A percentile compares a stretch with the other conserved stretches of the same genome.
Conservation (phyloP, 1,139 yeast genomes). For the Hansenula lynferdii region DNA sequence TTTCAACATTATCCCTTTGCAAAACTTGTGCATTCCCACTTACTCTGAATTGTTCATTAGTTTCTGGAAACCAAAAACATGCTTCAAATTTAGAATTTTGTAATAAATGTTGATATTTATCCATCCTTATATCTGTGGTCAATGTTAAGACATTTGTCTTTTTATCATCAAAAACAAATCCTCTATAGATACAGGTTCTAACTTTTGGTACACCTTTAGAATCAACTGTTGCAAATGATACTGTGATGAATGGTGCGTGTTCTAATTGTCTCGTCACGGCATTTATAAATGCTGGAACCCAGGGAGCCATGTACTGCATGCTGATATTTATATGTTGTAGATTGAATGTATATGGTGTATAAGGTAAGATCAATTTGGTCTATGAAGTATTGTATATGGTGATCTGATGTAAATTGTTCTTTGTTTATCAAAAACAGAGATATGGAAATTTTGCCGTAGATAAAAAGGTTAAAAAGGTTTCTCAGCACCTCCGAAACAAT, state of each 20-base stretch:
- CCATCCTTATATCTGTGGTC: slow-evolving; percentile 69
- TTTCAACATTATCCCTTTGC: slow-evolving; percentile 28
- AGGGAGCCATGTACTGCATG: slow-evolving; percentile 60
- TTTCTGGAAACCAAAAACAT: slow-evolving; percentile 62
- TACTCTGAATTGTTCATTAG: slow-evolving; percentile 66
- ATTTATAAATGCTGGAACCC: slow-evolving; percentile 58
- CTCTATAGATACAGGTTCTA: slow-evolving; percentile 69
- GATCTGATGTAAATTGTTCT: too few relatives aligned
- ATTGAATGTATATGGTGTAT: too few relatives aligned
- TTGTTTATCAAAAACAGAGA: too few relatives aligned
- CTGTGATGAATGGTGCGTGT: slow-evolving; percentile 43
- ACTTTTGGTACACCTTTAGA: slow-evolving; percentile 43
- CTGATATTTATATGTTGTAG: too few relatives aligned
- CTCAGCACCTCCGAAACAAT: too few relatives aligned
- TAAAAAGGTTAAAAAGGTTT: too few relatives aligned
- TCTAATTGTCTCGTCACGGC: slow-evolving; percentile 44
- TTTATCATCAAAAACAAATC: slow-evolving; percentile 68
- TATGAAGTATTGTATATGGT: too few relatives aligned
- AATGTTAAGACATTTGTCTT: slow-evolving; percentile 64
- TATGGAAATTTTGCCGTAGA: too few relatives aligned
- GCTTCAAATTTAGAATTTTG: slow-evolving; percentile 61
- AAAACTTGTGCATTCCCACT: slow-evolving; percentile 56
- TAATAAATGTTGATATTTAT: slow-evolving; percentile 50
- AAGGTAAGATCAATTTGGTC: too few relatives aligned
- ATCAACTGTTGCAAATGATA: slow-evolving; percentile 69